phyloP scores from a whole-genome alignment of 345 rosid species.

The Rhizophora apiculata region DNA sequence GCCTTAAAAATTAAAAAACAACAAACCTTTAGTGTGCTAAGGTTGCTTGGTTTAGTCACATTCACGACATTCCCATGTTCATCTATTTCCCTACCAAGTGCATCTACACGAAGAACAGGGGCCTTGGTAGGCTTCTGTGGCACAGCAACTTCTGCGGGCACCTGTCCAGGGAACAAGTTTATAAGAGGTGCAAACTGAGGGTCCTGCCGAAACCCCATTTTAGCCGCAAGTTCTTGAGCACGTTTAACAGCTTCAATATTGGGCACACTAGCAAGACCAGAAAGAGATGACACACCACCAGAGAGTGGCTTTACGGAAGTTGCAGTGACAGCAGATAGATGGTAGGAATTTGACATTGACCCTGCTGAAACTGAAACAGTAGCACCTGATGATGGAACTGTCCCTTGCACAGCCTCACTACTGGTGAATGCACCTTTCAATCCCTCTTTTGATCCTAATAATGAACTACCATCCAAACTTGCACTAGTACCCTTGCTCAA shows the following conservation, averaged over 20 bases:
- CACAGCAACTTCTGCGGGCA: conserved; percentile 44
- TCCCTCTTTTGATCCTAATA: conserved; percentile 25
- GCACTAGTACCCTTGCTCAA: conserved; percentile 42
- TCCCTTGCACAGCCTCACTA: conserved; percentile 24
- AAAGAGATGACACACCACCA: conserved; percentile 28
- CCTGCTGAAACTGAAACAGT: conserved; percentile 29
- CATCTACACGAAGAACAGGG: conserved; percentile 87
- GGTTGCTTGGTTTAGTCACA: conserved; percentile 79
- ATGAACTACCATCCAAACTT: conserved; percentile 38
- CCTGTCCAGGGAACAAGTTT: conserved; percentile 72
- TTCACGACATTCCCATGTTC: conserved; percentile 89
- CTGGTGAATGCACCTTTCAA: conserved; percentile 6
- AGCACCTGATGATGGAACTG: conserved; percentile 21
- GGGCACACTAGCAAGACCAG: conserved; percentile 41
- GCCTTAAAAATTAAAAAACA: not conserved
- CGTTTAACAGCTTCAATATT: conserved; percentile 83
- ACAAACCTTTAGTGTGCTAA: conserved; percentile 90
- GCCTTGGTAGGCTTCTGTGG: conserved; percentile 82
- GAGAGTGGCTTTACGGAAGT: conserved; percentile 38
- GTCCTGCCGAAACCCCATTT: conserved; percentile 81
- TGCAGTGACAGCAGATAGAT: conserved; percentile 20
- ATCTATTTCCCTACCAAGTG: conserved; percentile 94
- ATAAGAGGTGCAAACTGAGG: conserved; percentile 67
- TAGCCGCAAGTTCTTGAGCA: conserved; percentile 86
- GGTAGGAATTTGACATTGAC: conserved; percentile 26